A percentile compares a stretch with the other conserved stretches of the same genome.
Evolutionary conservation across 768 basidiomycete species (phyloP).

Genomic region (Termitomyces sp.): DNA sequence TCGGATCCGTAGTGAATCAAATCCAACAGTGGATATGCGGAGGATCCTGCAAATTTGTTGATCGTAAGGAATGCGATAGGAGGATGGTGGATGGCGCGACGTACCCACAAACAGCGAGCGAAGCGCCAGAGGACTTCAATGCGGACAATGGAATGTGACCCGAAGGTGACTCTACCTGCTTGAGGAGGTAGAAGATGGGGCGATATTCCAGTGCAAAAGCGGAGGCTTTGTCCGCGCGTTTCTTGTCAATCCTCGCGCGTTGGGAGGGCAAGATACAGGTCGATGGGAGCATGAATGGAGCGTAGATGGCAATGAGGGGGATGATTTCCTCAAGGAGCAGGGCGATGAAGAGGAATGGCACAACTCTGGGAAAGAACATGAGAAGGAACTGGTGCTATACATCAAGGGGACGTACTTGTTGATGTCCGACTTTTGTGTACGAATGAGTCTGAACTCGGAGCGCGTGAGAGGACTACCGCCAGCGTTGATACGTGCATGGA

Average conservation of each 20-base stretch:
- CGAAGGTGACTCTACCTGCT: slow-evolving; percentile 21
- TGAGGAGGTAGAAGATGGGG: slow-evolving; percentile 27
- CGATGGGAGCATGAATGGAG: slow-evolving; percentile 80
- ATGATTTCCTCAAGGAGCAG: slow-evolving; percentile 75
- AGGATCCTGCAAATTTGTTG: slow-evolving; percentile 23
- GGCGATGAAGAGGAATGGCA: slow-evolving; percentile 75
- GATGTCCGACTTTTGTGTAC: slow-evolving; percentile 59
- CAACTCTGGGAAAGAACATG: slow-evolving; percentile 39
- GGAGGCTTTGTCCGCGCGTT: slow-evolving; percentile 44
- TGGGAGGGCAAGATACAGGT: slow-evolving; percentile 84
- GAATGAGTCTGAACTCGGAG: slow-evolving; percentile 64
- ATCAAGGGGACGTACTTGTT: slow-evolving; percentile 45
- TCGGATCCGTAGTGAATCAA: slow-evolving; percentile 34
- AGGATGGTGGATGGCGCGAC: slow-evolving; percentile 18
- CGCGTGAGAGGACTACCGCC: slow-evolving; percentile 64
- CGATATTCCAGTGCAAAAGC: slow-evolving; percentile 31
- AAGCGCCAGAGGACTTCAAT: slow-evolving; percentile 24
- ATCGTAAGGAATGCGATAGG: not conserved
- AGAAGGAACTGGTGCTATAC: slow-evolving; percentile 1
- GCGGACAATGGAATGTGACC: slow-evolving; percentile 28
- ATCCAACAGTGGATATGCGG: slow-evolving; percentile 38
- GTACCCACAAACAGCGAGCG: slow-evolving; percentile 53
- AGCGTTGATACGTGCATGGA: slow-evolving; percentile 46
- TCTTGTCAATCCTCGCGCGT: slow-evolving; percentile 53
- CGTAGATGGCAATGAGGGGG: slow-evolving; percentile 79